Base-by-base conservation (phyloP, 1,284 basidiomycete species). In the Tylopilus orsonianus region DNA sequence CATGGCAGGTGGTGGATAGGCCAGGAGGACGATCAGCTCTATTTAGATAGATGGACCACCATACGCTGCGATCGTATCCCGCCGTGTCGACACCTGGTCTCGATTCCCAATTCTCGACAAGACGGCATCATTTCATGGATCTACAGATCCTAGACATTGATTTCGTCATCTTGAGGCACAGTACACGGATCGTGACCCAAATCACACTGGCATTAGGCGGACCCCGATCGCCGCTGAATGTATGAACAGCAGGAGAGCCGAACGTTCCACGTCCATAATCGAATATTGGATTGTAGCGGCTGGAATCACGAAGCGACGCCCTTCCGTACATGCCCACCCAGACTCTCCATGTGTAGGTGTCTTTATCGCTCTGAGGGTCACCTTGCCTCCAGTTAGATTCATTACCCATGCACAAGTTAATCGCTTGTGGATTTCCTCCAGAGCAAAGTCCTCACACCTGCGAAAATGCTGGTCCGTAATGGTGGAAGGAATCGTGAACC, bases 91-190 rank as follows among this genome's bases (percentile, higher is more conserved):
- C 19, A n/a, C 38, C 52, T 20, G 39, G 29, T 44, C 39, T 34
- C 38, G 24, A 46, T 50, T n/a, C 42, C 29, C 3, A 16, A 30
- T 12, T 14, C 36, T 44, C 19, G 37, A 16, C 23, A 22, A 52
- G 14, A 44, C 24, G 27, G 27, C 23, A 48, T 50, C 48, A 50
- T 50, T 42, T 13, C 41, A 26, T 26, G 47, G 47, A 42, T 35
- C 19, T 27, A 27, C 29, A 27, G 37, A 10, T 44, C 9, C 13
- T 18, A 20, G 29, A 44, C 6, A 18, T 27, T n/a, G n/a, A 4
- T 30, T 30, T 30, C 13, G 29, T 8, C 2, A 14, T 30, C 10
- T 9, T 30, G 29, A 41, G 13, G 18, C 14, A n/a, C n/a, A n/a
- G n/a, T n/a, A 24, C 37, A 23, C 8, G n/a, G 24, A 32, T 23